Evolutionary conservation across 192 early-diverging fungal species (phyloP), one percentile per base, ranked within the genome.

Genomic region (Haplosporangium gracile): DNA sequence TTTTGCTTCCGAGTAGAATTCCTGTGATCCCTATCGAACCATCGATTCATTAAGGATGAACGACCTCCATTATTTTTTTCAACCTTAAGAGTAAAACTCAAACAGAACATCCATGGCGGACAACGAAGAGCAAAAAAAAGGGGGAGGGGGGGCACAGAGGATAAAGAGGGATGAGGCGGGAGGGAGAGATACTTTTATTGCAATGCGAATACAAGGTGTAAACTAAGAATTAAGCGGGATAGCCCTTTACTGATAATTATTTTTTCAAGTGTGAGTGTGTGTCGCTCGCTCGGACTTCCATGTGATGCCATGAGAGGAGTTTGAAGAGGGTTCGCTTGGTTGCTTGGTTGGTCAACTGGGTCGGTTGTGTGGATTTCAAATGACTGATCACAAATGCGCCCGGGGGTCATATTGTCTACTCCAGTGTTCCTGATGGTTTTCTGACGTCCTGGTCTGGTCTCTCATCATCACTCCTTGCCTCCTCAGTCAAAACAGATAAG

Each of bases 371-470:
- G 60, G 15, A 65, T 65, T 65, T 65, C 60, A 65, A 65, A 65
- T 65, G 60, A 65, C 60, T 65, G 60, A 65, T 65, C 60, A 65
- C 10, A 65, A 65, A 65, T 65, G 60, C 26, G 26, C 32, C 26
- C 4, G 9, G 11, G n/a, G 29, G 60, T 65, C 11, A 10, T 24
- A 29, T 60, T 29, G 22, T 10, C 60, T 26, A 60, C 24, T 26
- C 57, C n/a, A 9, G n/a, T 60, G 29, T 5, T 24, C 24, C 1
- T 7, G 57, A 65, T 65, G 60, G n/a, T 51, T 51, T 51, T 51
- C 49, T 45, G 43, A 8, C n/a, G 0, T 60, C n/a, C 6, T 63
- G 26, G 22, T 26, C 70, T 40, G 22, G 24, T 60, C 55, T 40
- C 39, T 71, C 70, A 20, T 40, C 70, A 40, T 40, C 22, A 24